Conservation (phyloP, 2,329 filamentous ascomycete genomes). For the Ophiocordyceps camponoti-floridani region DNA sequence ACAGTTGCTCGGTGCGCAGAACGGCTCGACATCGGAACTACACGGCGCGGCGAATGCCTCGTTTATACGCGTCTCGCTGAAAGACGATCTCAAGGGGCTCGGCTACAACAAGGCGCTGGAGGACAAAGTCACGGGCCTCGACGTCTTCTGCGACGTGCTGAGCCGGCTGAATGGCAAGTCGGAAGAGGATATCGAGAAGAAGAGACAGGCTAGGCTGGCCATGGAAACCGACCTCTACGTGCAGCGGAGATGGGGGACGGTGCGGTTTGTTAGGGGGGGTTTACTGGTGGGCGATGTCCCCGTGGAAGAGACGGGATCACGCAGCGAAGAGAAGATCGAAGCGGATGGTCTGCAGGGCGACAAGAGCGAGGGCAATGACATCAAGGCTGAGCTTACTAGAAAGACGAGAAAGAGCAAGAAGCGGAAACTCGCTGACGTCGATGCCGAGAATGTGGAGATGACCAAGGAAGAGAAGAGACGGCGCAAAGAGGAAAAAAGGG, state of each 20-base stretch:
- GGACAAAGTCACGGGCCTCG: slow-evolving; percentile 68
- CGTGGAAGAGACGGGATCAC: slow-evolving; percentile 14
- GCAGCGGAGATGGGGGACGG: slow-evolving; percentile 56
- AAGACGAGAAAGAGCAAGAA: slow-evolving; percentile 28
- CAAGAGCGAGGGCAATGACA: slow-evolving; percentile 30
- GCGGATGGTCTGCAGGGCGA: slow-evolving; percentile 16
- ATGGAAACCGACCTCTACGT: slow-evolving; percentile 57
- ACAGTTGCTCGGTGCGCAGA: slow-evolving; percentile 58
- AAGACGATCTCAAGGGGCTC: slow-evolving; percentile 81
- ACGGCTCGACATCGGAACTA: slow-evolving; percentile 56
- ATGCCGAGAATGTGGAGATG: slow-evolving; percentile 1
- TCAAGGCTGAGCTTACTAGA: slow-evolving; percentile 10
- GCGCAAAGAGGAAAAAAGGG: slow-evolving; percentile 17
- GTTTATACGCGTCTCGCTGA: slow-evolving; percentile 69
- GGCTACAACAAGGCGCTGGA: slow-evolving; percentile 63
- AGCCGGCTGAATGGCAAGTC: slow-evolving; percentile 80
- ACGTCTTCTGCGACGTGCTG: slow-evolving; percentile 70
- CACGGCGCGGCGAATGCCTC: slow-evolving; percentile 69
- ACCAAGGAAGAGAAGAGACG: slow-evolving; percentile 19
- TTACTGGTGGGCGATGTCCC: slow-evolving; percentile 42
- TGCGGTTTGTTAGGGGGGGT: slow-evolving; percentile 80
- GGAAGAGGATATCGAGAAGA: slow-evolving; percentile 51
- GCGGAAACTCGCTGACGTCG: slow-evolving; percentile 20
- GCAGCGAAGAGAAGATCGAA: slow-evolving; percentile 9
- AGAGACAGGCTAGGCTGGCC: slow-evolving; percentile 50